A percentile compares a stretch with the other conserved stretches of the same genome.
These are phyloP conservation scores for Plasmodium coatneyi DNA, from an alignment of 169 alveolate species.

Conservation along the genomic window DNA sequence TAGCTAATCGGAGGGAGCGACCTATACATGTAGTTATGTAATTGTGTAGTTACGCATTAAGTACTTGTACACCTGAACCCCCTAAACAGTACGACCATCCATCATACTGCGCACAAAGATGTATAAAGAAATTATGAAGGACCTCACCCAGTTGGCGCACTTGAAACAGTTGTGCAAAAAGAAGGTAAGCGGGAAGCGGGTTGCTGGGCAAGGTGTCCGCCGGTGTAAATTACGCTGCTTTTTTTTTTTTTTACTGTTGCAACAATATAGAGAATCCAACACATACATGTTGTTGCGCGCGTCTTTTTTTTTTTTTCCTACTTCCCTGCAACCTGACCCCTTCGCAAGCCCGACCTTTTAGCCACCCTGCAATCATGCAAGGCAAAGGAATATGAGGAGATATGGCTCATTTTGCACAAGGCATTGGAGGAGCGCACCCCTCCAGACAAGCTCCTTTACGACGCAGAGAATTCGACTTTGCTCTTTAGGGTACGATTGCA, in stretches of 20 bases:
- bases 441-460: slow-evolving; percentile 27
- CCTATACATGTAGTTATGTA: background rate
- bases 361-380: slow-evolving; percentile 17
- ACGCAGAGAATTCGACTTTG: slow-evolving; percentile 33
- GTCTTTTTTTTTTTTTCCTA: background rate
- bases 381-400: slow-evolving; percentile 18
- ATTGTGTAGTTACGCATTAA: background rate
- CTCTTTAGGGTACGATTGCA: slow-evolving; percentile 11
- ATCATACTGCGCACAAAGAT: background rate
- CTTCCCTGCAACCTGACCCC: background rate
- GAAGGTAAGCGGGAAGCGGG: background rate
- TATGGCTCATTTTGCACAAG: slow-evolving; percentile 20
- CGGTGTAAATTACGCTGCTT: background rate
- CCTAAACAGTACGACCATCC: too few relatives aligned
- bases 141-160: background rate
- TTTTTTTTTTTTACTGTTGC: background rate
- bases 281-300: background rate
- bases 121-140: background rate
- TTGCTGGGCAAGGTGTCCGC: background rate
- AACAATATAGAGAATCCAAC: background rate
- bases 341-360: slow-evolving; percentile 14
- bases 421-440: slow-evolving; percentile 19
- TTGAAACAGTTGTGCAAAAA: background rate
- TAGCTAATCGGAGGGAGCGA: background rate
- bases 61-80: background rate